Evolutionary conservation across 139 green algal species (phyloP).

Genomic region (Nannochloris sp.): DNA sequence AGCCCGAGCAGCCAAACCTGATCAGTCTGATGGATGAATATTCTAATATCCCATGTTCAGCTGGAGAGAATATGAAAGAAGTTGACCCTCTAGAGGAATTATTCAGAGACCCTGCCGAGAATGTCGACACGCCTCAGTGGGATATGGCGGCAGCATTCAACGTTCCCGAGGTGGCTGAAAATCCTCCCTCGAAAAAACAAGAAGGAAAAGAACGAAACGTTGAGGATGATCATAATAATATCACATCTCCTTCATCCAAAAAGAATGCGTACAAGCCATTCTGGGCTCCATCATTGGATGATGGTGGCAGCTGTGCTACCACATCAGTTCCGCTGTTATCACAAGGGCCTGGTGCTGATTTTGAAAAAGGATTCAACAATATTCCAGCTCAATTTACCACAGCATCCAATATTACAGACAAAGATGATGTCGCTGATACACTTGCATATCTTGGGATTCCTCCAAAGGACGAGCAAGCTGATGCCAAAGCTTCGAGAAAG

Average conservation of each 20-base stretch:
- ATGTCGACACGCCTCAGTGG: not conserved
- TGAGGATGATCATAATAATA: not conserved
- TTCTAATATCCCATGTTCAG: not conserved
- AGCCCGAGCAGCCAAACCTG: not conserved
- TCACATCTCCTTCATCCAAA: too few species aligned
- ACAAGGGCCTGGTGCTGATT: not conserved
- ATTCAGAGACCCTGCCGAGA: too few species aligned
- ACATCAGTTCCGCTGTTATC: not conserved
- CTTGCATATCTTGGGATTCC: not conserved
- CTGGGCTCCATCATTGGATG: constrained; percentile 3
- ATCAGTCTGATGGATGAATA: constrained; percentile 19
- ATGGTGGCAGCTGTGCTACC: not conserved
- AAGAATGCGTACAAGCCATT: constrained; percentile 1
- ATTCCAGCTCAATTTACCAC: constrained; percentile 9
- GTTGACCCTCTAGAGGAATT: too few species aligned
- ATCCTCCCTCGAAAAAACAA: not conserved
- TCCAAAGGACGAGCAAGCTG: too few species aligned
- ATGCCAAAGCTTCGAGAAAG: too few species aligned
- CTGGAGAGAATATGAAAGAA: too few species aligned
- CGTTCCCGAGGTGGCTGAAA: not conserved
- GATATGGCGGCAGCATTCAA: not conserved
- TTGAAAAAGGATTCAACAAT: constrained; percentile 3
- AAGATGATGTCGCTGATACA: not conserved
- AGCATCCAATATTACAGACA: not conserved
- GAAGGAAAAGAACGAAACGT: not conserved